Base-by-base conservation (phyloP, 306 rosid species). In the Macrotyloma uniflorum region DNA sequence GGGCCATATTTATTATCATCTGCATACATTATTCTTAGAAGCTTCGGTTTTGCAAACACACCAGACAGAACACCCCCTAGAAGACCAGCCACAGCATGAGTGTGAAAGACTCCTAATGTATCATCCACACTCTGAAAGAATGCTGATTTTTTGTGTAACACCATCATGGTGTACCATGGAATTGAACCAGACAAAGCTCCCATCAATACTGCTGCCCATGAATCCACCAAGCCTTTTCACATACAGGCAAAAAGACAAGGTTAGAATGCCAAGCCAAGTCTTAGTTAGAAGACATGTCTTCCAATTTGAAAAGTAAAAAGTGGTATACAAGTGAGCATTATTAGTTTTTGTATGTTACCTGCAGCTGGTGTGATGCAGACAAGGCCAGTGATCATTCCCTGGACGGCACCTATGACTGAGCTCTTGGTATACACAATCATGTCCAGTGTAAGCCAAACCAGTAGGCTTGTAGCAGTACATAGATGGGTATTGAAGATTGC, bases 351-450 rank as follows among this genome's bases (percentile, higher is more conserved):
- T n/a, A n/a, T n/a, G n/a, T n/a, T n/a, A 92, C 93, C 95, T 86
- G 93, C 97, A 8, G 86, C 97, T 7, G 97, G 97, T 10, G 97
- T 92, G 80, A 92, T 90, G 80, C 97, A 92, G 18, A 90, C 96
- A 8, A 92, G 96, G 62, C 97, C 93, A 5, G 92, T 88, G 45
- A 90, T 92, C 91, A 90, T 92, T 77, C 97, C 97, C 70, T 90
- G 96, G 12, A 92, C 90, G 0, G 91, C 93, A 16, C 97, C 96
- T 22, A 83, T 79, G 6, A 92, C 84, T 24, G 96, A 88, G 77
- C 93, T 86, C 75, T 92, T 90, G 69, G 74, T 73, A 82, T 92
- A 86, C 6, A 86, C 77, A 8, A 88, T 13, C 90, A 92, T 83
- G 32, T 92, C 97, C 36, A 92, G 38, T 15, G 90, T 84, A 80